Percentiles rank a stretch among this genome's conserved stretches.
These are phyloP conservation scores for Nannizzia gypsea DNA, from an alignment of 2,329 filamentous ascomycete genomes.

Conservation along the genomic window DNA sequence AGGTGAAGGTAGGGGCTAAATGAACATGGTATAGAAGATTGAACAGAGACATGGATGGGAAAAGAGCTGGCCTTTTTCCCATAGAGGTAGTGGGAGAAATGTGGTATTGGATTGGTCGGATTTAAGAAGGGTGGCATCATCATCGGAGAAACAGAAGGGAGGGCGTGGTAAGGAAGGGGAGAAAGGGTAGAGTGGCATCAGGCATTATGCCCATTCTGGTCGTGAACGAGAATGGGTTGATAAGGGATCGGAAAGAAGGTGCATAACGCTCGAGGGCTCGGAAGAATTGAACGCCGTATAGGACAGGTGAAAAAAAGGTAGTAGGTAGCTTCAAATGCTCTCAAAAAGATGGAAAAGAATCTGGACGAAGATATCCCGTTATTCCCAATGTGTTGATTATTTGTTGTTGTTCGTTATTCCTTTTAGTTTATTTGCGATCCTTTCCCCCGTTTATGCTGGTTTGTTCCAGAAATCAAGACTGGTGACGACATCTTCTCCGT, in stretches of 20 bases:
- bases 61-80: background rate
- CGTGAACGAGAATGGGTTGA: background rate
- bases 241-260: background rate
- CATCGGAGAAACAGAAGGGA: background rate
- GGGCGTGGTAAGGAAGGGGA: background rate
- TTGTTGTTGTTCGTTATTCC: background rate
- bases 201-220: constrained; percentile 2
- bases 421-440: constrained; percentile 6
- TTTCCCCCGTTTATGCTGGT: constrained; percentile 8
- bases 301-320: background rate
- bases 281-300: background rate
- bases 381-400: background rate
- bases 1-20: background rate
- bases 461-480: constrained; percentile 93
- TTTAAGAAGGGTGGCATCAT: constrained; percentile 2
- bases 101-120: background rate
- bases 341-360: constrained; percentile 3
- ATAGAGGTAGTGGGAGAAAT: background rate
- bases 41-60: background rate
- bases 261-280: background rate
- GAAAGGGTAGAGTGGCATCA: background rate
- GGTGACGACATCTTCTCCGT: constrained; percentile 83
- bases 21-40: constrained; percentile 1
- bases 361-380: background rate
- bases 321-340: constrained; percentile 1